A percentile compares a stretch with the other conserved stretches of the same genome.
Evolutionary conservation across 2,329 filamentous ascomycete species (phyloP).

Genomic region (Hirsutella minnesotensis): DNA sequence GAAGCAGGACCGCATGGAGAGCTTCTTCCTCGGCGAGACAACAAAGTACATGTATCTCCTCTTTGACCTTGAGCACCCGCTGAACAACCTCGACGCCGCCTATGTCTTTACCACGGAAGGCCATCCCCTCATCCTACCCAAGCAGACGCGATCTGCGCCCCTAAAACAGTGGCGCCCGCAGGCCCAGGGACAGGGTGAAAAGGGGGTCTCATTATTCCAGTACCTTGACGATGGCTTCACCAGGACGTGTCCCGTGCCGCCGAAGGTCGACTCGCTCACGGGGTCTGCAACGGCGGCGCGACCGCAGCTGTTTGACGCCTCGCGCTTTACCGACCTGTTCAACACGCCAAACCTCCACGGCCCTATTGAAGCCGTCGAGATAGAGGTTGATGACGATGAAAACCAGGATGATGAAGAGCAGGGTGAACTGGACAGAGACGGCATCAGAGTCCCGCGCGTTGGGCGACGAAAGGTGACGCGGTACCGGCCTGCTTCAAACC

Average conservation of each 20-base stretch:
- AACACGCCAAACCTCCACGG: slow-evolving; percentile 56
- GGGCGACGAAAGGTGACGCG: slow-evolving; percentile 21
- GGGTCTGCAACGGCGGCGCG: slow-evolving; percentile 72
- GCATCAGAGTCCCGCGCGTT: too few relatives aligned
- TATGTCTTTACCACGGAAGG: slow-evolving; percentile 96
- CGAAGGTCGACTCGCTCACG: slow-evolving; percentile 49
- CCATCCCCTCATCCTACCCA: slow-evolving; percentile 78
- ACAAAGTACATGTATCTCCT: slow-evolving; percentile 91
- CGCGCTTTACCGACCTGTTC: slow-evolving; percentile 72
- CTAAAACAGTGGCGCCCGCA: background rate
- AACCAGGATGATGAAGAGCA: too few relatives aligned
- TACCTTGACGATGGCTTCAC: slow-evolving; percentile 35
- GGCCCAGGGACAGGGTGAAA: slow-evolving; percentile 4
- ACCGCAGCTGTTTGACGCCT: slow-evolving; percentile 76
- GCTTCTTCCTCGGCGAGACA: slow-evolving; percentile 94
- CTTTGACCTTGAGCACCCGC: slow-evolving; percentile 73
- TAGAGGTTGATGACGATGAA: slow-evolving; percentile 27
- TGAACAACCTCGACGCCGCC: slow-evolving; percentile 76
- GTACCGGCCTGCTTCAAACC: slow-evolving; percentile 52
- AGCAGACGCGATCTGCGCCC: slow-evolving; percentile 11
- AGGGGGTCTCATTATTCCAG: slow-evolving; percentile 14
- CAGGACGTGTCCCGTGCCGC: slow-evolving; percentile 51
- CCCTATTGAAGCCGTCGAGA: slow-evolving; percentile 22
- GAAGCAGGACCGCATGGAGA: slow-evolving; percentile 92
- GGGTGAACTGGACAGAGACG: too few relatives aligned